phyloP scores from a whole-genome alignment of 2,329 filamentous ascomycete species.

The Botrytis deweyae region DNA sequence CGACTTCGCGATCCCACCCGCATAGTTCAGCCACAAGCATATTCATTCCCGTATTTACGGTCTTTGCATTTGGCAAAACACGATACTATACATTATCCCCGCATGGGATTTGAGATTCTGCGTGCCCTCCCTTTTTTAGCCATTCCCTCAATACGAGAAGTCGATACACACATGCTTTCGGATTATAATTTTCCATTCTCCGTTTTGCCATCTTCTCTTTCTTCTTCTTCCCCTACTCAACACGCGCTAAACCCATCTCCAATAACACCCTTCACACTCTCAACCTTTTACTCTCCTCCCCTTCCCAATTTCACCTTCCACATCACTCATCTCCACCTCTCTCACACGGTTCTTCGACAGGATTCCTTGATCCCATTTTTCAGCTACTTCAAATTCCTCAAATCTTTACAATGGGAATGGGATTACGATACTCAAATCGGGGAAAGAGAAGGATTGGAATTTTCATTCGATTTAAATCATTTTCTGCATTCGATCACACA shows the following conservation, averaged over 20 bases:
- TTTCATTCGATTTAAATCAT: neutral
- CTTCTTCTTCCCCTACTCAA: neutral
- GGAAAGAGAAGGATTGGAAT: neutral
- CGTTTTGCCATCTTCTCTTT: neutral
- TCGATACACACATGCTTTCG: constrained; percentile 17
- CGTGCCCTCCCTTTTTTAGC: constrained; percentile 12
- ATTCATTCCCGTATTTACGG: neutral
- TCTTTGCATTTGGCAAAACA: constrained; percentile 14
- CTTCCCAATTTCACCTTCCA: constrained; percentile 14
- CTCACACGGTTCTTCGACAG: neutral
- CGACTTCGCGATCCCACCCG: neutral
- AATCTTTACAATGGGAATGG: constrained; percentile 6
- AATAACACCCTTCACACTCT: neutral
- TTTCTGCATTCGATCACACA: neutral
- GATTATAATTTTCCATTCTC: constrained; percentile 12
- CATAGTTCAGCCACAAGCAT: neutral
- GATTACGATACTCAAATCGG: neutral
- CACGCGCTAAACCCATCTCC: neutral
- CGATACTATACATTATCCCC: constrained; percentile 6
- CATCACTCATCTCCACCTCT: constrained; percentile 2
- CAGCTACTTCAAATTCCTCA: neutral
- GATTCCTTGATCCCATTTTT: neutral
- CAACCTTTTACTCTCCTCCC: neutral
- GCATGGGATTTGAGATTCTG: constrained; percentile 17
- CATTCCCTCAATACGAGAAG: constrained; percentile 5